Evolutionary conservation across 768 basidiomycete species (phyloP), one percentile per base, ranked within the genome.

Genomic region (Amanita subjunquillea): DNA sequence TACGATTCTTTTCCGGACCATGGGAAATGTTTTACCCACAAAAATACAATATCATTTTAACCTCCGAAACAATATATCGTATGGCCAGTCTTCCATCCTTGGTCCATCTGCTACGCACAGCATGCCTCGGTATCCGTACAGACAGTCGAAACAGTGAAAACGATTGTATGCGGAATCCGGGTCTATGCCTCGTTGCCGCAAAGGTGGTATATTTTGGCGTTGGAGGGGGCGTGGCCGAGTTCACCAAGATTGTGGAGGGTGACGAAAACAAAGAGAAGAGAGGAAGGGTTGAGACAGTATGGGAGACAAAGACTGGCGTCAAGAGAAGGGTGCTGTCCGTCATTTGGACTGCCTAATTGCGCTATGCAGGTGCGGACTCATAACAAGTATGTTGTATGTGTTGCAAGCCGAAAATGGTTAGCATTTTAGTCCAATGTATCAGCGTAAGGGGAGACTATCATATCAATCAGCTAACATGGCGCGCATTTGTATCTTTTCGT

Each of bases 161-260:
- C n/a, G 50, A 50, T 22, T 20, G 50, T 6, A 23, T 25, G 43
- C 7, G 36, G 5, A 12, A 43, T 13, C 36, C 55, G 13, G 67
- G 64, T 56, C 42, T 73, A 5, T 90, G 85, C 58, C 77, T 96
- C 7, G 85, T 96, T 2, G 93, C 92, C 2, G 90, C 88, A 1
- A 98, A 97, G 65, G 77, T 91, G 12, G 67, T 97, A 17, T 97
- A 97, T 64, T 97, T 98, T 64, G 95, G 95, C 6, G 91, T 97
- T 3, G 94, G 93, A 1, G 94, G 95, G 0, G 90, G 93, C 6
- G 69, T 94, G 25, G 66, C 76, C 10, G 87, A 84, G 55, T 95
- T 95, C 58, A 64, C 80, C n/a, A 62, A 67, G 25, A 74, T 72
- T 5, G 76, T 91, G 2, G 67, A 76, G 55, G 65, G 61, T 27